phyloP scores from a whole-genome alignment of 192 early-diverging fungal genomes.

The Coemansia sp. region DNA sequence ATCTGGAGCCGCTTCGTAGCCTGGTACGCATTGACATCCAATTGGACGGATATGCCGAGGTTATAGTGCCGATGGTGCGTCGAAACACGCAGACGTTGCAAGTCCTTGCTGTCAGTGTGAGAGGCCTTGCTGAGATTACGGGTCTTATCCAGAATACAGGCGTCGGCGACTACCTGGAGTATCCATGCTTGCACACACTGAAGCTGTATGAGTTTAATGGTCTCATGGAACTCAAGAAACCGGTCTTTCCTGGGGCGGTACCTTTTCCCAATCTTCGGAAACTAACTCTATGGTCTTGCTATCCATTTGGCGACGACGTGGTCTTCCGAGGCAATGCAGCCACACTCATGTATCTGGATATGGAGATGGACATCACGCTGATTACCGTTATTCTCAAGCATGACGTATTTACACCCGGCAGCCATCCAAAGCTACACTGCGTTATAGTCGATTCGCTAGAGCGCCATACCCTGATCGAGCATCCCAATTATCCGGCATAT shows the following conservation, averaged over 20 bases:
- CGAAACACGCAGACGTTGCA: neutral
- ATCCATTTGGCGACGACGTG: neutral
- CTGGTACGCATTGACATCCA: neutral
- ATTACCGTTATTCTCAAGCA: neutral
- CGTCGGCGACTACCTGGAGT: neutral
- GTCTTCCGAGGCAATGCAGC: slow-evolving; percentile 8
- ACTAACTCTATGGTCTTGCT: neutral
- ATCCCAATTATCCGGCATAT: no score
- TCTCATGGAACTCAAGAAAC: neutral
- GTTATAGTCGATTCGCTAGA: neutral
- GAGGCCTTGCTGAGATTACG: no score
- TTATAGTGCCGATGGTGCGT: neutral
- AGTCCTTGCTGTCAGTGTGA: neutral
- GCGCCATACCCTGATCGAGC: neutral
- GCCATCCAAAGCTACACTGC: neutral
- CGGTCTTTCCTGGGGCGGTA: neutral
- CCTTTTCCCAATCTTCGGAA: neutral
- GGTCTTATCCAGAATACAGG: neutral
- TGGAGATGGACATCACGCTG: neutral
- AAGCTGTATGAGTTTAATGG: neutral
- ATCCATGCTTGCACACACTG: neutral
- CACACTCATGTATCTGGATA: neutral
- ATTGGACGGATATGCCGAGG: neutral
- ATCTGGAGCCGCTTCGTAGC: neutral
- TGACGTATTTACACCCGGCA: neutral